phyloP scores from a whole-genome alignment of 2,329 filamentous ascomycete genomes.

The Paraphaeosphaeria minitans region DNA sequence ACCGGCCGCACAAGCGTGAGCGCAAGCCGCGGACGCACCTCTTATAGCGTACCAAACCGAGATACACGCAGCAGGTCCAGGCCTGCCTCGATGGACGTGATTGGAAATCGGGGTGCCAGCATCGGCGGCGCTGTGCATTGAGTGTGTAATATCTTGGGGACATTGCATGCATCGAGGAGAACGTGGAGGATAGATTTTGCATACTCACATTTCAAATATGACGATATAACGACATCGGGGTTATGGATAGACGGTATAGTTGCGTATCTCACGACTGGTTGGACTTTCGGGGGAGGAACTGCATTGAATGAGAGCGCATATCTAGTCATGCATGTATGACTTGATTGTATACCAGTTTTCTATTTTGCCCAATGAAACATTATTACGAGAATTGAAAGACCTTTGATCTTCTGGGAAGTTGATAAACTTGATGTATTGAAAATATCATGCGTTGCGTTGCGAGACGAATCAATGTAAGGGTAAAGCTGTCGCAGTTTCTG shows the following conservation, averaged over 20 bases:
- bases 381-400: too few relatives aligned
- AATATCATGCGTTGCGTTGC: too few relatives aligned
- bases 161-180: not conserved
- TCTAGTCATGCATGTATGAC: too few relatives aligned
- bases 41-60: not conserved
- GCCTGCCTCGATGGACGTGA: not conserved
- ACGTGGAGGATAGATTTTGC: not conserved
- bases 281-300: not conserved
- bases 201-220: not conserved
- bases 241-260: not conserved
- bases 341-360: too few relatives aligned
- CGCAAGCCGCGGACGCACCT: slow-evolving; percentile 5
- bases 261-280: too few relatives aligned
- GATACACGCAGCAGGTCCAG: not conserved
- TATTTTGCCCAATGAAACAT: too few relatives aligned
- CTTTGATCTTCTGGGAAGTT: too few relatives aligned
- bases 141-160: too few relatives aligned
- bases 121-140: not conserved
- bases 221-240: not conserved
- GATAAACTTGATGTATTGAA: too few relatives aligned
- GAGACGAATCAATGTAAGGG: too few relatives aligned
- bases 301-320: not conserved
- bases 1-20: slow-evolving; percentile 10
- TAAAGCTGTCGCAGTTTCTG: too few relatives aligned
- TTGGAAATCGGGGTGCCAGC: slow-evolving; percentile 5